Conservation (phyloP, 192 early-diverging fungal genomes). For the Phlyctochytrium arcticum region DNA sequence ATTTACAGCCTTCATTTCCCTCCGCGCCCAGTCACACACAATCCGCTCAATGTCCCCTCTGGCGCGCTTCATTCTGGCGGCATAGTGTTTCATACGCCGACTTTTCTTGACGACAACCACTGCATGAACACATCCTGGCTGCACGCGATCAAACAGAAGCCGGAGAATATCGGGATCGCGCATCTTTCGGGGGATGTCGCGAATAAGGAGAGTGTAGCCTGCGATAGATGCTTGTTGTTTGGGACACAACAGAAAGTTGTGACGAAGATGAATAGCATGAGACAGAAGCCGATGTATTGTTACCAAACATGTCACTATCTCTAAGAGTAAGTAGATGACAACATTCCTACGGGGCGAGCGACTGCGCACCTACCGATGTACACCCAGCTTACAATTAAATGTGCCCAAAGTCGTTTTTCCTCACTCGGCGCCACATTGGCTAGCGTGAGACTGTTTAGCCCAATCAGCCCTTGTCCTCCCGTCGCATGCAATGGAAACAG, state of each 20-base stretch:
- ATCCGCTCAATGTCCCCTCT: background rate
- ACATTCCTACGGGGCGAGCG: background rate
- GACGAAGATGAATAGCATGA: slow-evolving; percentile 58
- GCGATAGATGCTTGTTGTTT: slow-evolving; percentile 4
- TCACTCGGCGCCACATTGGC: slow-evolving; percentile 58
- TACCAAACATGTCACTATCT: slow-evolving; percentile 34
- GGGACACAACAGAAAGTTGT: slow-evolving; percentile 20
- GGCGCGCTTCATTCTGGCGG: background rate
- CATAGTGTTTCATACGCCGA: slow-evolving; percentile 6
- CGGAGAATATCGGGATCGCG: slow-evolving; percentile 33
- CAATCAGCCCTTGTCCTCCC: slow-evolving; percentile 40
- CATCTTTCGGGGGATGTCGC: slow-evolving; percentile 59
- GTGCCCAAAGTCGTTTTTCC: slow-evolving; percentile 63
- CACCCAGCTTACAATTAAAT: slow-evolving; percentile 52
- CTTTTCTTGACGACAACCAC: slow-evolving; percentile 19
- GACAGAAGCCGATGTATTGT: slow-evolving; percentile 58
- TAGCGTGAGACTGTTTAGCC: slow-evolving; percentile 47
- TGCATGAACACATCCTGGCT: slow-evolving; percentile 22
- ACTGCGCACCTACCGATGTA: slow-evolving; percentile 46
- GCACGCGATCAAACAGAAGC: slow-evolving; percentile 28
- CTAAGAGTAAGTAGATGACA: background rate
- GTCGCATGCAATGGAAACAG: slow-evolving; percentile 70
- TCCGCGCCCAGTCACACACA: no score
- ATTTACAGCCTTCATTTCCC: background rate
- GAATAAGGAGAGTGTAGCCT: slow-evolving; percentile 16